phyloP scores from a whole-genome alignment of 2,329 filamentous ascomycete genomes.

The Rosellinia necatrix region DNA sequence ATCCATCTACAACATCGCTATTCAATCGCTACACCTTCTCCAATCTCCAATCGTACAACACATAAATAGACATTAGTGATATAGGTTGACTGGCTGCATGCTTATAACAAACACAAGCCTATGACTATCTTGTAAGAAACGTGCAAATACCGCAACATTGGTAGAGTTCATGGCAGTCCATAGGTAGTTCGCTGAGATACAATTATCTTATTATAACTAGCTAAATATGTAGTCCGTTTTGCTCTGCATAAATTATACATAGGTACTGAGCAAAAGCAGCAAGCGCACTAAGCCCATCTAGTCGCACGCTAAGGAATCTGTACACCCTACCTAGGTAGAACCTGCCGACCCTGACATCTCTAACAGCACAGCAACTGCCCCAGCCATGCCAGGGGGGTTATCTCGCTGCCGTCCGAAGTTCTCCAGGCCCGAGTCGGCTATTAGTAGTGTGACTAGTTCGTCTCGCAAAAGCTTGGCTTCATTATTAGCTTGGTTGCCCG shows the following conservation, averaged over 20 bases:
- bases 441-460: constrained; percentile 12
- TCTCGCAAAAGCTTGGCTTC: constrained; percentile 25
- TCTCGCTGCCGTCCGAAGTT: no score
- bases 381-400: background rate
- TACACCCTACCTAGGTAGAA: no score
- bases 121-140: constrained; percentile 3
- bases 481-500: constrained; percentile 33
- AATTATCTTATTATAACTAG: no score
- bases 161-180: background rate
- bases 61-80: constrained; percentile 5
- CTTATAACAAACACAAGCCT: background rate
- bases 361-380: no score
- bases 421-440: constrained; percentile 9
- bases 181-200: no score
- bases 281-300: no score
- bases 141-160: background rate
- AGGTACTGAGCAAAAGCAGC: no score
- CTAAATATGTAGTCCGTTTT: no score
- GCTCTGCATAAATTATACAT: no score
- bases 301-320: no score
- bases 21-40: background rate
- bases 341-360: no score
- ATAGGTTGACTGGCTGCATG: background rate
- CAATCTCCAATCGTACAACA: constrained; percentile 1
- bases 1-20: background rate